These are phyloP conservation scores for Thalassiosira profunda DNA, from an alignment of 108 stramenopile genomes.

Conservation along the genomic window DNA sequence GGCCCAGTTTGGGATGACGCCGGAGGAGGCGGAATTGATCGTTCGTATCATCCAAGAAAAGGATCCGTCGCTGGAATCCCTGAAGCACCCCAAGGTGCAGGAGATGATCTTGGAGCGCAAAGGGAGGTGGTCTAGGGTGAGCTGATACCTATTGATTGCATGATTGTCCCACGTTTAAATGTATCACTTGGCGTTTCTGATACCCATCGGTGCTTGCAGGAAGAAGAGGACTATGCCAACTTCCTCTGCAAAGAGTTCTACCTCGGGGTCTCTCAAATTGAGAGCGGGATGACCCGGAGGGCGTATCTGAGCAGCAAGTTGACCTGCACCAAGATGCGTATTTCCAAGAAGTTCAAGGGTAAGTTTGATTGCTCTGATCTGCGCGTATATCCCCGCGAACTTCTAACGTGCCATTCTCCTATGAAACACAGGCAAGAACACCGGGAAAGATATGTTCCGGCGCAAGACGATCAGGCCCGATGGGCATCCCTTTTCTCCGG, in stretches of 20 bases:
- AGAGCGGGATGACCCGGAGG: constrained; percentile 18
- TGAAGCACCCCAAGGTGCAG: constrained; percentile 4
- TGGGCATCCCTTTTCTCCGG: neutral
- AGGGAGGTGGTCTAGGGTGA: constrained; percentile 17
- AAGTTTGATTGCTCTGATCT: neutral
- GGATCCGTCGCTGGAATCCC: constrained; percentile 2
- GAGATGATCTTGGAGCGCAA: constrained; percentile 6
- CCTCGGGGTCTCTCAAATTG: no score
- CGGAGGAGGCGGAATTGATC: constrained; percentile 3
- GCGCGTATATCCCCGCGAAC: no score
- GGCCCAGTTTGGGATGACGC: neutral
- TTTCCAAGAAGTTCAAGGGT: constrained; percentile 41
- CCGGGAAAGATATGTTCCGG: constrained; percentile 22
- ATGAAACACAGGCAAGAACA: constrained; percentile 14
- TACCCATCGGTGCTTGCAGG: no score
- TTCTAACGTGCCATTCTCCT: neutral
- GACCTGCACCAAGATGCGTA: constrained; percentile 37
- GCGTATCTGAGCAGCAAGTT: constrained; percentile 40
- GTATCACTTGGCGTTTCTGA: no score
- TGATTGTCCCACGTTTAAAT: no score
- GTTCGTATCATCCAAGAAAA: neutral
- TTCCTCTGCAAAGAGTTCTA: no score
- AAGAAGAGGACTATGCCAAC: no score
- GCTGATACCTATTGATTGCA: no score
- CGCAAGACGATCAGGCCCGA: constrained; percentile 4